Evolutionary conservation across 192 early-diverging fungal genomes (phyloP), one percentile per base, ranked within the genome.

Genomic region (Umbelopsis sp.): DNA sequence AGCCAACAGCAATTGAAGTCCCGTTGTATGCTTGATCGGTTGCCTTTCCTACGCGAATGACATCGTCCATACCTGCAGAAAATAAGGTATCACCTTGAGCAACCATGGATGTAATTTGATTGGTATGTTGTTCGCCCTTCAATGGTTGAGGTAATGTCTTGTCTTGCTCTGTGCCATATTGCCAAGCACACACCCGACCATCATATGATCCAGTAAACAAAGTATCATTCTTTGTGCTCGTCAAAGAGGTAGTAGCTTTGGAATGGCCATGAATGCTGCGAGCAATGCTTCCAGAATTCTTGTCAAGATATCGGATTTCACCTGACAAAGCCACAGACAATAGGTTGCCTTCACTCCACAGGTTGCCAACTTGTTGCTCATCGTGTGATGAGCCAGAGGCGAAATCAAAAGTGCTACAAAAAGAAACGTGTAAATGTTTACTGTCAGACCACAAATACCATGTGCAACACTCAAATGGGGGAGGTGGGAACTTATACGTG

Each of bases 161-260:
- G 7, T 80, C 78, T 41, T 52, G 80, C 32, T 78, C 45, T n/a
- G 43, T 8, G 1, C 71, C 75, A 66, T 87, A 77, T 32, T 84
- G 84, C 96, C 96, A 97, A 0, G 81, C 67, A 77, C 87, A 88
- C n/a, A 96, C 86, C n/a, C 88, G 86, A 9, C 97, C 97, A 76
- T 99, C 97, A 77, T 97, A 97, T 68, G 90, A 92, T 45, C 93
- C 97, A 12, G 94, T 94, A 77, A 86, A 93, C 38, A 99, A 80
- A 1, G 88, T 90, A 49, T 76, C 59, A 22, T 83, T 75, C 9
- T 73, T 72, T 7, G 76, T 72, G 0, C 84, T 75, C 2, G 92
- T 82, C 31, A 97, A 75, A 4, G 92, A 91, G 0, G 95, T 97
- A 56, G 97, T 95, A 11, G 89, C 87, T 74, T 91, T 90, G 79